Percentiles rank a stretch among this genome's conserved stretches.
phyloP scores from a whole-genome alignment of 495 filamentous ascomycete species.

The Tuber microsphaerosporum region DNA sequence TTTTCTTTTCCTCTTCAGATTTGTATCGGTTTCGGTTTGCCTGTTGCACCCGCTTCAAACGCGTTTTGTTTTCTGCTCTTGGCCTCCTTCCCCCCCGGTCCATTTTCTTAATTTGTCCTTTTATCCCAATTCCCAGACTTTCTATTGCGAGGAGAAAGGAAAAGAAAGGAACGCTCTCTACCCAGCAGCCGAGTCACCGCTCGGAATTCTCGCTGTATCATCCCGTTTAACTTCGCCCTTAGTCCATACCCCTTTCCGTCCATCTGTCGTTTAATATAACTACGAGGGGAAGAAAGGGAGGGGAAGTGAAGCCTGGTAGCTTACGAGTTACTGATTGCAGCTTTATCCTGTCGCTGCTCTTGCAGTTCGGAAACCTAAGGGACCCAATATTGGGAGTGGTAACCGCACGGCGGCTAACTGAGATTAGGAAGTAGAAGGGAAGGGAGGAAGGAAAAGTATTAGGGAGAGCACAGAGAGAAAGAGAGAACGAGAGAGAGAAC shows the following conservation, averaged over 20 bases:
- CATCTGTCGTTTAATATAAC: conserved; percentile 23
- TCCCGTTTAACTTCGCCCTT: conserved; percentile 26
- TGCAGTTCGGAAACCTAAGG: neutral
- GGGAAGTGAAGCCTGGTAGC: conserved; percentile 19
- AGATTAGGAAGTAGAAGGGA: neutral
- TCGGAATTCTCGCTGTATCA: conserved; percentile 30
- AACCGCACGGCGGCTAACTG: neutral
- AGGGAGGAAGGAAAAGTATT: conserved; percentile 5
- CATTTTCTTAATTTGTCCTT: neutral
- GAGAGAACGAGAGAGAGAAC: conserved; percentile 5
- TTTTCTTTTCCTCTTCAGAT: neutral
- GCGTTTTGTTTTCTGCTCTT: conserved; percentile 1
- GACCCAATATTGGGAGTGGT: neutral
- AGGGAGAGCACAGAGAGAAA: conserved; percentile 11
- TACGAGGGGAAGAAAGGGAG: conserved; percentile 17
- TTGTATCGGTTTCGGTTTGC: neutral
- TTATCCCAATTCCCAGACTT: neutral
- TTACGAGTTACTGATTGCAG: neutral
- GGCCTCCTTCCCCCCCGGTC: neutral
- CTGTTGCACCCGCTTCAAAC: conserved; percentile 5
- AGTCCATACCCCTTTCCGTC: conserved; percentile 23
- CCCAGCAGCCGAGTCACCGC: conserved; percentile 31
- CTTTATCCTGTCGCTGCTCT: neutral
- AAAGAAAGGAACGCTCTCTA: neutral
- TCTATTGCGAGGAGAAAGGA: neutral